Evolutionary conservation across 306 rosid genomes (phyloP).

Genomic region (Prunus fruticosa): DNA sequence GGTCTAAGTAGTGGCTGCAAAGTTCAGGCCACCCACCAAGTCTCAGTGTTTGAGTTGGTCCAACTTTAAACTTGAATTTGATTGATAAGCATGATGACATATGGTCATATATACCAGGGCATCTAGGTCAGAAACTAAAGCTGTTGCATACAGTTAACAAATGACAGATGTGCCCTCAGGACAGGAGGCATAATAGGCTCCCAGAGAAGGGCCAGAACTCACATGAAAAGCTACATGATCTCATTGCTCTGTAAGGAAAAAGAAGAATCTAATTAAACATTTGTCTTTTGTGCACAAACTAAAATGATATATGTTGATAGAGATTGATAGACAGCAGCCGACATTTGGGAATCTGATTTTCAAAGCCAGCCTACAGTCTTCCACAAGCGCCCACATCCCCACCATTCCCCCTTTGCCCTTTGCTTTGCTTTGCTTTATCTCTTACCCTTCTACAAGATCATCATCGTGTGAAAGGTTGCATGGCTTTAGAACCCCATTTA

Average conservation of each 20-base stretch:
- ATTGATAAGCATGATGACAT: neutral
- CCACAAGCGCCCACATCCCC: slow-evolving; percentile 17
- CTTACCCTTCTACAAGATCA: slow-evolving; percentile 15
- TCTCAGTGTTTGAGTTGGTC: neutral
- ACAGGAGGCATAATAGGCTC: neutral
- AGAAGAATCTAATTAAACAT: slow-evolving; percentile 39
- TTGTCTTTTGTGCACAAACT: slow-evolving; percentile 77
- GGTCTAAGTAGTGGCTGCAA: slow-evolving; percentile 10
- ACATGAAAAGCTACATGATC: slow-evolving; percentile 54
- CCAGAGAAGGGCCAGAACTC: slow-evolving; percentile 30
- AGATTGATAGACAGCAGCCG: slow-evolving; percentile 22
- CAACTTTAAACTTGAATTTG: slow-evolving; percentile 12
- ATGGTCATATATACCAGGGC: no score
- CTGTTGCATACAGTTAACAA: neutral
- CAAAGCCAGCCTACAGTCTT: slow-evolving; percentile 23
- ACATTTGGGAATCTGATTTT: slow-evolving; percentile 55
- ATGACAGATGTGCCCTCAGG: slow-evolving; percentile 14
- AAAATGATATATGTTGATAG: slow-evolving; percentile 16
- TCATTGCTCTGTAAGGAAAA: slow-evolving; percentile 16
- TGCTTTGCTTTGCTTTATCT: slow-evolving; percentile 21
- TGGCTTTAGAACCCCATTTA: slow-evolving; percentile 61
- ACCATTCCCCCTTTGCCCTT: slow-evolving; percentile 16
- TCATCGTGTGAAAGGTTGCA: slow-evolving; percentile 80
- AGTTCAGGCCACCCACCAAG: neutral
- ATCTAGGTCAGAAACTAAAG: neutral